Percentiles rank a stretch among this genome's conserved stretches.
Conservation (phyloP, 768 basidiomycete genomes). For the Rhizopogon rudus region DNA sequence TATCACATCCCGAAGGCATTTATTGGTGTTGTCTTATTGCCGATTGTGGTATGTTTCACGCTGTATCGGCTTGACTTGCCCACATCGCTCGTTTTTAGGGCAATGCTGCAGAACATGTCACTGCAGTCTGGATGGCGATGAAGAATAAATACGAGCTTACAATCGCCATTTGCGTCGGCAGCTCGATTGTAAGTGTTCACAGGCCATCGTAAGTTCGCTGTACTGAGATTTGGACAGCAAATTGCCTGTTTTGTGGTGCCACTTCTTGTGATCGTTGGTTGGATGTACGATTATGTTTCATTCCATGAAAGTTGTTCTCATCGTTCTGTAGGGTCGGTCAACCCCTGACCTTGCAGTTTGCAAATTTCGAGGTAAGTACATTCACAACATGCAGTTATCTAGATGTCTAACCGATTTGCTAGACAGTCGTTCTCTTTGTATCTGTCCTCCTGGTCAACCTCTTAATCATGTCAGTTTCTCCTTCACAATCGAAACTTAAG, state of each 20-base stretch:
- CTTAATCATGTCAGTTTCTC: conserved; percentile 55
- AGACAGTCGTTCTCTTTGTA: conserved; percentile 83
- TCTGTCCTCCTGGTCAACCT: conserved; percentile 87
- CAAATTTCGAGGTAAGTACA: conserved; percentile 67
- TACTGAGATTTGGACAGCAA: conserved; percentile 46
- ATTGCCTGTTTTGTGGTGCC: conserved; percentile 86
- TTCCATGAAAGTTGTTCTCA: conserved; percentile 7
- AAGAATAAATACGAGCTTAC: conserved; percentile 71
- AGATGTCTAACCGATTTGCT: conserved; percentile 3
- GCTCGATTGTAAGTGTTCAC: conserved; percentile 60
- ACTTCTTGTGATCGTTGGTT: conserved; percentile 82
- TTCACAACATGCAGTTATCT: neutral
- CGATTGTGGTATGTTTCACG: conserved; percentile 64
- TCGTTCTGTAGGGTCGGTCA: conserved; percentile 47
- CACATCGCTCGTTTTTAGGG: conserved; percentile 34
- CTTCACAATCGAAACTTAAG: neutral
- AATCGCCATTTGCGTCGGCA: conserved; percentile 76
- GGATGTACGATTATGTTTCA: conserved; percentile 52
- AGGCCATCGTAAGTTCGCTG: neutral
- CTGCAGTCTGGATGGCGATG: conserved; percentile 85
- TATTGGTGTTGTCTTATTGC: conserved; percentile 82
- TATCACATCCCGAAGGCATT: conserved; percentile 81
- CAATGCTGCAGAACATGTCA: conserved; percentile 84
- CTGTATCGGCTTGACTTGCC: neutral
- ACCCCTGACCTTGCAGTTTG: conserved; percentile 77